Conservation (phyloP, 495 filamentous ascomycete genomes). For the Penicillium paradoxum region DNA sequence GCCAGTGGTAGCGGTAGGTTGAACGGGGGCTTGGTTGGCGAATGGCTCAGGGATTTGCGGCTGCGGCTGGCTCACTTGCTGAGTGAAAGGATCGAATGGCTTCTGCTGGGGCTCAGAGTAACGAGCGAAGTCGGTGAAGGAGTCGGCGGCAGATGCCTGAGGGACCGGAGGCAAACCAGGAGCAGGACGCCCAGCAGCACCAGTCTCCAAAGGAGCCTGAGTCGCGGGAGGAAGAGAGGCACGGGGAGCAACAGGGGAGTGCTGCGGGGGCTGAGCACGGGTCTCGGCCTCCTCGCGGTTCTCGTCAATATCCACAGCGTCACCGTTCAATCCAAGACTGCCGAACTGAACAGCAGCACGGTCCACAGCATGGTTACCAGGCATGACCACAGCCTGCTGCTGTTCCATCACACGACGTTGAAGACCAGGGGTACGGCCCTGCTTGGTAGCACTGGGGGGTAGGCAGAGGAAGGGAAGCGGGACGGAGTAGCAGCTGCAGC, state of each 20-base stretch:
- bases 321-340: constrained; percentile 84
- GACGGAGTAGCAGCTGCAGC: constrained; percentile 52
- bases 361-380: constrained; percentile 94
- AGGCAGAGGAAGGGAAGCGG: constrained; percentile 60
- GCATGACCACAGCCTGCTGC: constrained; percentile 97
- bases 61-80: constrained; percentile 68
- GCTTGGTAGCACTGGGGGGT: constrained; percentile 73
- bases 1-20: constrained; percentile 56
- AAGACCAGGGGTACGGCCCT: constrained; percentile 70
- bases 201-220: constrained; percentile 48
- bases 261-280: constrained; percentile 86
- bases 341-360: constrained; percentile 95
- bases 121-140: constrained; percentile 59
- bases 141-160: constrained; percentile 46
- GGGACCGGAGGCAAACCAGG: constrained; percentile 64
- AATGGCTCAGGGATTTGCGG: constrained; percentile 52
- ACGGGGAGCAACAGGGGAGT: constrained; percentile 88
- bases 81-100: constrained; percentile 80
- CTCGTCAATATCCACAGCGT: constrained; percentile 77
- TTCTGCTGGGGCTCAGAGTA: constrained; percentile 70
- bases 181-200: constrained; percentile 61
- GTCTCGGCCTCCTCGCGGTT: constrained; percentile 95
- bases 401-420: constrained; percentile 85
- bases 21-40: constrained; percentile 50
- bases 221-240: constrained; percentile 79